phyloP scores from a whole-genome alignment of 78 protist genomes.

The Creolimax fragrantissima region DNA sequence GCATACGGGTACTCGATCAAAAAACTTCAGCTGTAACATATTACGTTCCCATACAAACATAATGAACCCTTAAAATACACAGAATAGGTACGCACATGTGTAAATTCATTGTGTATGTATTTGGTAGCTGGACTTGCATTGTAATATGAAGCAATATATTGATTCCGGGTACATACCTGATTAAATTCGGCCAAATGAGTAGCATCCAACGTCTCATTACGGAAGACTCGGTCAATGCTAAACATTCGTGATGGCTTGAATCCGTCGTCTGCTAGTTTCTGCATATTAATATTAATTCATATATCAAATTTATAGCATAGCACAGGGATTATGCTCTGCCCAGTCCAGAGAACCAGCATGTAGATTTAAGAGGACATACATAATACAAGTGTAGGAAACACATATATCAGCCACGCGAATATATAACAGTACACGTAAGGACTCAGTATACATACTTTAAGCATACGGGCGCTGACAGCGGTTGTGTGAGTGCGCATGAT shows the following conservation, averaged over 20 bases:
- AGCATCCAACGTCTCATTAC: conserved; percentile 97
- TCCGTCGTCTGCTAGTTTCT: neutral
- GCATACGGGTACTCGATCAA: no score
- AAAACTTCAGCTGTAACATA: no score
- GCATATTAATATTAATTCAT: neutral
- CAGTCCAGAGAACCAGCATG: neutral
- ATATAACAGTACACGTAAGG: neutral
- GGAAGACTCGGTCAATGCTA: conserved; percentile 98
- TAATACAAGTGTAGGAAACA: neutral
- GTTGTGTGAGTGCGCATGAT: conserved; percentile 99
- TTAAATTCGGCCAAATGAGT: conserved; percentile 99
- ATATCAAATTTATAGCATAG: no score
- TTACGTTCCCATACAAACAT: no score
- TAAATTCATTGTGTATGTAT: no score
- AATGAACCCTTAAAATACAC: no score
- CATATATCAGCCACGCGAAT: neutral
- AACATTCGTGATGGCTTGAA: conserved; percentile 85
- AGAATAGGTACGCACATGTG: no score
- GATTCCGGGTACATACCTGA: conserved; percentile 52
- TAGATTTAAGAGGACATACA: no score
- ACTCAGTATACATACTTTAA: conserved; percentile 46
- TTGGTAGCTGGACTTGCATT: no score
- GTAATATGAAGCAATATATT: no score
- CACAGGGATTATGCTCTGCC: no score
- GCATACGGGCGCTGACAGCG: conserved; percentile 91